These are phyloP conservation scores for Periconia macrospinosa DNA, from an alignment of 2,329 filamentous ascomycete species.

Conservation along the genomic window DNA sequence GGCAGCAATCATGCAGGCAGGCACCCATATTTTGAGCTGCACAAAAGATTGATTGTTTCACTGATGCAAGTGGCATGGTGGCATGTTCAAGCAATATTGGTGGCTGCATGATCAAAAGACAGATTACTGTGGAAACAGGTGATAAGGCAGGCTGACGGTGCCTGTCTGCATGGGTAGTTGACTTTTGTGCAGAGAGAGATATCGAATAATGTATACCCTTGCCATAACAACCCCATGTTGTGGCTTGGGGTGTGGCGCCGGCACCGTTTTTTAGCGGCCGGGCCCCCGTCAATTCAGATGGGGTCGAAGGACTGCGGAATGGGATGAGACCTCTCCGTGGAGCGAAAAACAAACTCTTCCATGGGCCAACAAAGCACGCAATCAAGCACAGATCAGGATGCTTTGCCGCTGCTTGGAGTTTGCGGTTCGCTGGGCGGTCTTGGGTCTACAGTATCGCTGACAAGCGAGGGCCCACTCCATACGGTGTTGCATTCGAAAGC, in stretches of 20 bases:
- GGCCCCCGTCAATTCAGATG: background rate
- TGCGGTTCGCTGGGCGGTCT: background rate
- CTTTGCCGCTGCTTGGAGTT: background rate
- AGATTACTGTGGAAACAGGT: slow-evolving; percentile 3
- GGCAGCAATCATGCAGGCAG: background rate
- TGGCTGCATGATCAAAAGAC: slow-evolving; percentile 12
- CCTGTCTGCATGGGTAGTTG: slow-evolving; percentile 14
- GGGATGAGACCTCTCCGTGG: too few species aligned
- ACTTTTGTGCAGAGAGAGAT: slow-evolving; percentile 2
- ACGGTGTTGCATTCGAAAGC: background rate
- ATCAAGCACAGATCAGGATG: background rate
- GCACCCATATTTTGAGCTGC: background rate
- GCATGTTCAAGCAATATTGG: slow-evolving; percentile 15
- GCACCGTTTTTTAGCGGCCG: background rate
- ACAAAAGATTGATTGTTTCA: slow-evolving; percentile 1
- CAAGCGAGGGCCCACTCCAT: background rate
- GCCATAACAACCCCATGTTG: background rate
- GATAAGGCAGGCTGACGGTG: slow-evolving; percentile 16
- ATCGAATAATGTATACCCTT: slow-evolving; percentile 15
- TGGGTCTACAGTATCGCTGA: background rate
- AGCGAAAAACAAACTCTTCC: background rate
- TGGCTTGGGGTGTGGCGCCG: background rate
- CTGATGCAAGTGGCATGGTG: background rate
- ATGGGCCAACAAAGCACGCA: background rate
- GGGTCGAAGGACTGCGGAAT: background rate